Evolutionary conservation across 768 basidiomycete genomes (phyloP).

Genomic region (Tremella fuciformis): DNA sequence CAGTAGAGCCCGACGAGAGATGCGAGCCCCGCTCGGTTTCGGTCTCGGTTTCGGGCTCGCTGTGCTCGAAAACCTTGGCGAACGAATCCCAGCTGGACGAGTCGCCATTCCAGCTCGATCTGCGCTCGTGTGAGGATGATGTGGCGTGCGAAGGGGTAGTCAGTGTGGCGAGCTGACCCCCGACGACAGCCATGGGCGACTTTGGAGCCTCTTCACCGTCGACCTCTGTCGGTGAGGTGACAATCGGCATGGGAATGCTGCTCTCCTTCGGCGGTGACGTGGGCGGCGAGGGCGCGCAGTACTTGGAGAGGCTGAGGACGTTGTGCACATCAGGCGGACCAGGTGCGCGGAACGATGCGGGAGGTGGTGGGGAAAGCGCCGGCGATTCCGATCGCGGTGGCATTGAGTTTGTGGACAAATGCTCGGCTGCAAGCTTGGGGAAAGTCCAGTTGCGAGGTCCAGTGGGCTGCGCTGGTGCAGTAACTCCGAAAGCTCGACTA

Average conservation of each 20-base stretch:
- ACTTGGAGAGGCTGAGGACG: constrained; percentile 45
- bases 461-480: neutral
- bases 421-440: constrained; percentile 21
- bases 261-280: constrained; percentile 40
- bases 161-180: constrained; percentile 39
- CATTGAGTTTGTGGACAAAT: neutral
- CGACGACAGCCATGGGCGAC: constrained; percentile 31
- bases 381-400: constrained; percentile 36
- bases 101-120: constrained; percentile 48
- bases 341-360: constrained; percentile 36
- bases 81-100: constrained; percentile 38
- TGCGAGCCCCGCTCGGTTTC: neutral
- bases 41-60: neutral
- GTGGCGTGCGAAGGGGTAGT: constrained; percentile 14
- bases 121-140: constrained; percentile 29
- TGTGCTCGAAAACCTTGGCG: constrained; percentile 20
- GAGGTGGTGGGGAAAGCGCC: constrained; percentile 26
- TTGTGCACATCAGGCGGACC: constrained; percentile 43
- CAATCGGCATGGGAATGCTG: constrained; percentile 1
- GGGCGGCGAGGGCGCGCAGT: constrained; percentile 50
- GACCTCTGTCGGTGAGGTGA: constrained; percentile 12
- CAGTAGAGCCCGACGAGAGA: constrained; percentile 11
- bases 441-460: constrained; percentile 40
- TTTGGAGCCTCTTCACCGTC: neutral
- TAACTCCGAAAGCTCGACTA: constrained; percentile 31